Conservation (phyloP, 495 filamentous ascomycete genomes). For the Aspergillus diversus region DNA sequence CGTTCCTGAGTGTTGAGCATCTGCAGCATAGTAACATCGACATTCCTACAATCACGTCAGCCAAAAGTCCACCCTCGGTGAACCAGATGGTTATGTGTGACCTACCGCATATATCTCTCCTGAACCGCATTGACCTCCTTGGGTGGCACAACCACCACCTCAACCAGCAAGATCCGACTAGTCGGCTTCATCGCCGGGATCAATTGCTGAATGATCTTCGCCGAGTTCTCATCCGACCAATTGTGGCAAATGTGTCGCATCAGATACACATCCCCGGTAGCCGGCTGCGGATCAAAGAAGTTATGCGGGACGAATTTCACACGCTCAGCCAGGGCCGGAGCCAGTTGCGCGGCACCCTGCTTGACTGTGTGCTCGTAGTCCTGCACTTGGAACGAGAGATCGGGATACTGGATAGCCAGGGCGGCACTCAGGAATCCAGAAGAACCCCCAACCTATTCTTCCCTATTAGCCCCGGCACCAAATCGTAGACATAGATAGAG, state of each 20-base stretch:
- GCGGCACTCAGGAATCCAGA: constrained; percentile 1
- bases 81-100: background rate
- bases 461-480: background rate
- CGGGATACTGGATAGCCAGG: background rate
- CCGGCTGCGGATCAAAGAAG: background rate
- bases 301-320: background rate
- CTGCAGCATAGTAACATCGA: constrained; percentile 1
- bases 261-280: background rate
- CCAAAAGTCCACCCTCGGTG: background rate
- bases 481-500: background rate
- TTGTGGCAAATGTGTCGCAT: constrained; percentile 4
- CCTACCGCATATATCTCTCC: background rate
- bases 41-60: background rate
- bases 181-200: constrained; percentile 4
- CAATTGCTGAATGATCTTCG: background rate
- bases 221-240: constrained; percentile 1
- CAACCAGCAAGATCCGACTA: background rate
- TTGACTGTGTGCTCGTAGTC: constrained; percentile 2
- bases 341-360: background rate
- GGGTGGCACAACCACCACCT: background rate
- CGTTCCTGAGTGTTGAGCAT: constrained; percentile 1
- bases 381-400: background rate
- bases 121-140: background rate
- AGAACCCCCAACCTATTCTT: constrained; percentile 4
- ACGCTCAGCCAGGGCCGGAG: background rate